Percentiles rank a stretch among this genome's conserved stretches.
phyloP scores from a whole-genome alignment of 768 basidiomycete genomes.

The Agaricus subrufescens region DNA sequence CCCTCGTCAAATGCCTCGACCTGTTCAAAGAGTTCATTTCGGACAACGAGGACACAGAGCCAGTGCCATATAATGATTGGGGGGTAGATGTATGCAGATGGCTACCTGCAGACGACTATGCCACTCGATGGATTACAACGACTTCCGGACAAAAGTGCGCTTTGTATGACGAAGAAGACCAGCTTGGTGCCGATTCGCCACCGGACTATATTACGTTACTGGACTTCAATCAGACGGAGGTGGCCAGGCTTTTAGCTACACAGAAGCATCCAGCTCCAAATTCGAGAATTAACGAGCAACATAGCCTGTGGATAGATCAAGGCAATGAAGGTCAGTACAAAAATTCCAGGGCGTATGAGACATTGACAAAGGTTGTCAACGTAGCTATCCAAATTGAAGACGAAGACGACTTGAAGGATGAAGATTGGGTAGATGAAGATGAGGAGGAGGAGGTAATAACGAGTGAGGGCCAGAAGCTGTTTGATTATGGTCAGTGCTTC shows the following conservation, averaged over 20 bases:
- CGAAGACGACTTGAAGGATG: neutral
- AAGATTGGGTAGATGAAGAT: neutral
- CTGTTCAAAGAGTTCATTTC: neutral
- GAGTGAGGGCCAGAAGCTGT: neutral
- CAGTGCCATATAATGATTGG: conserved; percentile 26
- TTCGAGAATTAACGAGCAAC: neutral
- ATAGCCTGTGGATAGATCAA: neutral
- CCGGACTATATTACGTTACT: conserved; percentile 14
- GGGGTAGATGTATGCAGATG: conserved; percentile 29
- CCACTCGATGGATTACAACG: conserved; percentile 37
- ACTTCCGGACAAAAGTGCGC: conserved; percentile 29
- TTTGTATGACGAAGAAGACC: conserved; percentile 13
- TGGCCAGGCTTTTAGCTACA: conserved; percentile 10
- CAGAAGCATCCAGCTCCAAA: neutral
- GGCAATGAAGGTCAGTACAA: neutral
- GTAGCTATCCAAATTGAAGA: neutral
- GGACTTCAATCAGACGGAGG: conserved; percentile 24
- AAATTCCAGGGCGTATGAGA: too few species aligned
- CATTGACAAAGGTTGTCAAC: neutral
- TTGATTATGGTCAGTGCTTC: conserved; percentile 10
- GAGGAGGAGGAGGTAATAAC: neutral
- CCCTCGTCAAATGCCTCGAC: conserved; percentile 10
- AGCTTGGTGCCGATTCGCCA: neutral
- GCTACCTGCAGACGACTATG: conserved; percentile 21
- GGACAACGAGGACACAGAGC: neutral